These are phyloP conservation scores for Thalassiosira exigua DNA, from an alignment of 352 stramenopile species.

Conservation along the genomic window DNA sequence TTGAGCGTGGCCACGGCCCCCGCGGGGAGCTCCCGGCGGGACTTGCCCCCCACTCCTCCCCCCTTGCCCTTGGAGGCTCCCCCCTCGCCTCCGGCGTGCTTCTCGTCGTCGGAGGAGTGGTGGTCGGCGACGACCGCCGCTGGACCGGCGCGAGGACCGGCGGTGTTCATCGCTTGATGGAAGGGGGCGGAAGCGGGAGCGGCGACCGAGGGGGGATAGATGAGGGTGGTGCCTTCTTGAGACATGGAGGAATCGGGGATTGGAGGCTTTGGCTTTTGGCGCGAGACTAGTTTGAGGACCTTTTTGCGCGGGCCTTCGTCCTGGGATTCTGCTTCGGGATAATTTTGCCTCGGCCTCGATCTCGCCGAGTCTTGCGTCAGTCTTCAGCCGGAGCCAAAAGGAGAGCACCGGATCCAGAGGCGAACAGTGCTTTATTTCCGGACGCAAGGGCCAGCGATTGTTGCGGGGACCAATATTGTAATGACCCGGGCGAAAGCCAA, in stretches of 20 bases:
- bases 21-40: slow-evolving; percentile 78
- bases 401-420: background rate
- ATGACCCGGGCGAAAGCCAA: background rate
- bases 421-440: background rate
- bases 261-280: slow-evolving; percentile 1
- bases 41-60: slow-evolving; percentile 60
- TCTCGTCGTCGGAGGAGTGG: slow-evolving; percentile 9
- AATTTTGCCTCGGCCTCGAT: background rate
- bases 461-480: too few relatives aligned
- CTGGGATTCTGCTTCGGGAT: background rate
- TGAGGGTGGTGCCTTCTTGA: slow-evolving; percentile 36
- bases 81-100: slow-evolving; percentile 15
- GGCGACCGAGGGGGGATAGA: slow-evolving; percentile 14
- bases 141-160: too few relatives aligned
- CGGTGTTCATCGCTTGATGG: background rate
- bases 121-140: background rate
- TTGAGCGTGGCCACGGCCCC: slow-evolving; percentile 65
- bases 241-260: slow-evolving; percentile 18
- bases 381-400: background rate
- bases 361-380: background rate
- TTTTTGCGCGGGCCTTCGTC: background rate
- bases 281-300: slow-evolving; percentile 9
- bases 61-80: slow-evolving; percentile 35
- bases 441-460: background rate
- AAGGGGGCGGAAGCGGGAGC: background rate